Conservation (phyloP, 768 basidiomycete genomes). For the Hygrophoropsis aurantiaca region DNA sequence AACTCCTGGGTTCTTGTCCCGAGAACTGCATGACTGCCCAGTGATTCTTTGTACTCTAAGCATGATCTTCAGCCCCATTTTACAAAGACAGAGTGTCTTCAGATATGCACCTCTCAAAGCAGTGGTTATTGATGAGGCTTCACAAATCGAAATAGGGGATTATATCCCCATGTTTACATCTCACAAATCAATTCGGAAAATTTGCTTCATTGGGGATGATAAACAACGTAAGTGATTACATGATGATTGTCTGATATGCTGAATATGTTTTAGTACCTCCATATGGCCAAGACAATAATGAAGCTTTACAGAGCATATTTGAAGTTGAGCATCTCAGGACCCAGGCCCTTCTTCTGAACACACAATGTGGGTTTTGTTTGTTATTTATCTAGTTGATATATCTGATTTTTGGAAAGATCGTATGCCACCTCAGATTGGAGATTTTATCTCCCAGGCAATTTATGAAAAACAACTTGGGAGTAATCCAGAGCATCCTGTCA, state of each 20-base stretch:
- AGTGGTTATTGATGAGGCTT: slow-evolving; percentile 66
- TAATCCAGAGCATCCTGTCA: slow-evolving; percentile 46
- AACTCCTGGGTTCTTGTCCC: slow-evolving; percentile 23
- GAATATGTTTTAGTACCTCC: slow-evolving; percentile 66
- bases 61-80: slow-evolving; percentile 57
- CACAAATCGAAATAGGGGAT: slow-evolving; percentile 59
- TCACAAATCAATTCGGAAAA: slow-evolving; percentile 43
- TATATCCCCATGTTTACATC: slow-evolving; percentile 44
- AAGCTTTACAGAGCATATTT: slow-evolving; percentile 73
- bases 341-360: slow-evolving; percentile 58
- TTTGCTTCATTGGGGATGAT: slow-evolving; percentile 65
- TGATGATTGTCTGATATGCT: slow-evolving; percentile 27
- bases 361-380: slow-evolving; percentile 58
- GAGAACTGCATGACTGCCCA: slow-evolving; percentile 37
- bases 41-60: slow-evolving; percentile 76
- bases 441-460: slow-evolving; percentile 65
- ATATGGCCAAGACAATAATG: slow-evolving; percentile 68
- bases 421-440: slow-evolving; percentile 80
- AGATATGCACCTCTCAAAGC: slow-evolving; percentile 38
- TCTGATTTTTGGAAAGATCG: slow-evolving; percentile 51
- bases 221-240: slow-evolving; percentile 52
- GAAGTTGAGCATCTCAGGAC: slow-evolving; percentile 61
- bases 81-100: slow-evolving; percentile 22
- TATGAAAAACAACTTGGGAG: slow-evolving; percentile 66
- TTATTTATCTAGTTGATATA: neutral